These are phyloP conservation scores for Podospora conica DNA, from an alignment of 495 filamentous ascomycete species.

Conservation along the genomic window DNA sequence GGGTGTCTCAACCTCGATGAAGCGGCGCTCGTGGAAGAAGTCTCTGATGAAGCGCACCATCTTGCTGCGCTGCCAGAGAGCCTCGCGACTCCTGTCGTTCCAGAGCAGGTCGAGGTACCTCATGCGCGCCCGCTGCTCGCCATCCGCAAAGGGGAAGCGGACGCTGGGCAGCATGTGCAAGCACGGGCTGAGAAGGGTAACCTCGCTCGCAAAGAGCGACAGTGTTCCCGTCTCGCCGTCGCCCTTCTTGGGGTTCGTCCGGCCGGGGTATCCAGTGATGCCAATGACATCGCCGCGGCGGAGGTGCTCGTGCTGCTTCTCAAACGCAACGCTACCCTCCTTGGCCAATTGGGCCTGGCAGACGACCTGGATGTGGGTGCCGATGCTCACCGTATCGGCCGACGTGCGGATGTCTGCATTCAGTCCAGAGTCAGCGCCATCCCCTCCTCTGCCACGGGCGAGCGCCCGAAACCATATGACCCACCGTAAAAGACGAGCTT, in stretches of 20 bases:
- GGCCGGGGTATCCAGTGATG: slow-evolving; percentile 81
- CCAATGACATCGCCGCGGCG: slow-evolving; percentile 87
- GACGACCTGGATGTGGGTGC: slow-evolving; percentile 82
- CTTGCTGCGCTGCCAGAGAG: slow-evolving; percentile 76
- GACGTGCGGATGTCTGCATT: slow-evolving; percentile 60
- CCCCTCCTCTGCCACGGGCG: not conserved
- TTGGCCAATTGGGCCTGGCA: slow-evolving; percentile 71
- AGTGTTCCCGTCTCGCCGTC: slow-evolving; percentile 61
- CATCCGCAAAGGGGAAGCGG: slow-evolving; percentile 89
- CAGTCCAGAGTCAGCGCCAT: not conserved
- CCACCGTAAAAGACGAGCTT: slow-evolving; percentile 82
- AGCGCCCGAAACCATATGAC: not conserved
- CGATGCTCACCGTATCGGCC: slow-evolving; percentile 40
- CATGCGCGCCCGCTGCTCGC: slow-evolving; percentile 86
- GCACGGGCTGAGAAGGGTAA: slow-evolving; percentile 82
- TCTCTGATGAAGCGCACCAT: slow-evolving; percentile 78
- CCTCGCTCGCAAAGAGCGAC: slow-evolving; percentile 84
- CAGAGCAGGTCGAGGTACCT: slow-evolving; percentile 93
- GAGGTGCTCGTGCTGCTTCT: slow-evolving; percentile 83
- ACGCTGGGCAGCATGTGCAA: slow-evolving; percentile 89
- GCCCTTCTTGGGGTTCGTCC: slow-evolving; percentile 82
- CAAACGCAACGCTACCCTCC: slow-evolving; percentile 57
- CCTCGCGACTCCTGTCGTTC: slow-evolving; percentile 76
- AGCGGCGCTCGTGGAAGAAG: slow-evolving; percentile 79
- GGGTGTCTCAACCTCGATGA: slow-evolving; percentile 93